Evolutionary conservation across 805 yeast species (phyloP), one percentile per base, ranked within the genome.

Genomic region (Wickerhamia fluorescens): DNA sequence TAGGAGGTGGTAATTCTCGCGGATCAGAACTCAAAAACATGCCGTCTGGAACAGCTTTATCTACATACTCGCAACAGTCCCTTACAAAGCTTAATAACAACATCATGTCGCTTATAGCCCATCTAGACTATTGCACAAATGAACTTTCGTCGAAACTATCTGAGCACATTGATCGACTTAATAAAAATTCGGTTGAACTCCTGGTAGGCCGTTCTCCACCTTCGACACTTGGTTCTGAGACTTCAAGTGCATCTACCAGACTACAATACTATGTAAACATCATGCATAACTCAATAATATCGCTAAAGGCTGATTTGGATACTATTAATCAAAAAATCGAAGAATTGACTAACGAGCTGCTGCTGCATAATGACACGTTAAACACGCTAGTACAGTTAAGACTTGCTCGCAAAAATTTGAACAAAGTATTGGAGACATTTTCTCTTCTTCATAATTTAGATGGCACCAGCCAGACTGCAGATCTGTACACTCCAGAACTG

Each of bases 191-290:
- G 10, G 20, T 18, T 10, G 20, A 10, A 18, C 20, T 61, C 75
- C 13, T 66, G 74, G n/a, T 66, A 69, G n/a, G 56, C 67, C 14
- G 61, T 71, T 7, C 52, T 38, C n/a, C n/a, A n/a, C 20, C 10
- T 10, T 18, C 20, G 20, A 18, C 20, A 40, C 43, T 13, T 38
- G 31, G 20, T n/a, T 43, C 35, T 9, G 40, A 30, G 21, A 35
- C 23, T 7, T 34, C 35, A 6, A 31, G 38, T 10, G 36, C 36
- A 7, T 33, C 46, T 9, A 42, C 47, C 23, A 62, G 84, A 35
- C 53, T 81, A 26, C 81, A 78, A 39, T 79, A 79, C 49, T 79
- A 78, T 45, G 55, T 76, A 24, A 80, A 76, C 24, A 70, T 78
- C 1, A 51, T 80, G 26, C 65, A 71, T 10, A 70, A 74, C 29